These are phyloP conservation scores for Puccinia horiana DNA, from an alignment of 1,284 basidiomycete species.

Conservation along the genomic window DNA sequence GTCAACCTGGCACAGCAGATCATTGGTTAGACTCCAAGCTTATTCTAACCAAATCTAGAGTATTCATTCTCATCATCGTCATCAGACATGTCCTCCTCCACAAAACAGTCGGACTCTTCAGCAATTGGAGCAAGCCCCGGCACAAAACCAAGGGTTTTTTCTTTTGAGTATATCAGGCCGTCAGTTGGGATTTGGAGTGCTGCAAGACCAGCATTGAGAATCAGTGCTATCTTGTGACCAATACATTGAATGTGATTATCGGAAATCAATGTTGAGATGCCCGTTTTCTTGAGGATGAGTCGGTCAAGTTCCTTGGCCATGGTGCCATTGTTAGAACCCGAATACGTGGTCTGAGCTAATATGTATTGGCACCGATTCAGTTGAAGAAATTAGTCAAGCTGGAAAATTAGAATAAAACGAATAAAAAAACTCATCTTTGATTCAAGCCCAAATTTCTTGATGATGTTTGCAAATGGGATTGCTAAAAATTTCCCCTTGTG, in stretches of 20 bases:
- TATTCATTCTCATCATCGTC: not conserved
- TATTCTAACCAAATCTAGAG: no score
- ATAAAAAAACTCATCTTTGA: constrained; percentile 10
- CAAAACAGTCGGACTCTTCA: not conserved
- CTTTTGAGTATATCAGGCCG: not conserved
- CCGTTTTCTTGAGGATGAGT: not conserved
- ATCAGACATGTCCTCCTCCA: not conserved
- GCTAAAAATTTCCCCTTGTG: not conserved
- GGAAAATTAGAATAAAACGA: not conserved
- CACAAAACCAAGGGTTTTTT: not conserved
- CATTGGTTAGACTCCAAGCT: no score
- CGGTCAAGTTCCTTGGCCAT: not conserved
- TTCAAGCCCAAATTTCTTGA: not conserved
- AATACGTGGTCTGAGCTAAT: constrained; percentile 1
- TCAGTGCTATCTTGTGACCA: not conserved
- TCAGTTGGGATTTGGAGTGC: not conserved
- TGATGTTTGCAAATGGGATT: not conserved
- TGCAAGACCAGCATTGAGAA: not conserved
- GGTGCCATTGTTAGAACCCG: not conserved
- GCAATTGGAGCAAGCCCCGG: not conserved
- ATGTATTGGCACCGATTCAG: not conserved
- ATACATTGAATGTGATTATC: not conserved
- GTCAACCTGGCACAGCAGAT: no score
- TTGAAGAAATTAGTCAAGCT: not conserved
- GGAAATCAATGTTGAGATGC: not conserved